Conservation (phyloP, 768 basidiomycete species). For the Mycena polygramma region DNA sequence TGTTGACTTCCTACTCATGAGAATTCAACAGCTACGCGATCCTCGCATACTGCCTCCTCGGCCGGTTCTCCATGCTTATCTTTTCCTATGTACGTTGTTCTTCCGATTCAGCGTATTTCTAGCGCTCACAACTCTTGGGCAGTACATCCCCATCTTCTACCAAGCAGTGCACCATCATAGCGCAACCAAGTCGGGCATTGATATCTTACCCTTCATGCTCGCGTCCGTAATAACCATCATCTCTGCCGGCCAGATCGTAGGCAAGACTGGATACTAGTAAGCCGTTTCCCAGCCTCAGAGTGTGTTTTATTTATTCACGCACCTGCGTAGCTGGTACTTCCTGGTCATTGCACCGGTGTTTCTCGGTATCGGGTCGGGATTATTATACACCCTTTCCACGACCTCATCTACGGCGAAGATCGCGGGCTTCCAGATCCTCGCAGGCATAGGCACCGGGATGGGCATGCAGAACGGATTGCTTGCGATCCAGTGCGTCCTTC, state of each 20-base stretch:
- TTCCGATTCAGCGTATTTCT: no score
- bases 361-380: not conserved
- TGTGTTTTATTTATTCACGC: no score
- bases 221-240: not conserved
- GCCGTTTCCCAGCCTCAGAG: not conserved
- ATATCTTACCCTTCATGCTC: slow-evolving; percentile 25
- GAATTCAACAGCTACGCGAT: not conserved
- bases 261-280: slow-evolving; percentile 6
- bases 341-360: not conserved
- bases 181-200: slow-evolving; percentile 15
- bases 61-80: not conserved
- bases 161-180: slow-evolving; percentile 14
- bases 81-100: not conserved
- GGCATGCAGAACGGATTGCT: not conserved
- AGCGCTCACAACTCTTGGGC: no score
- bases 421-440: not conserved
- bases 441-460: not conserved
- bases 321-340: not conserved
- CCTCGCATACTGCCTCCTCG: not conserved
- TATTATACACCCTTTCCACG: not conserved
- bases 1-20: no score
- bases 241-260: slow-evolving; percentile 15
- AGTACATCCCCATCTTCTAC: slow-evolving; percentile 1
- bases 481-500: not conserved
- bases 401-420: not conserved